Conservation (phyloP, 1,284 basidiomycete genomes). For the Thecaphora frezii region DNA sequence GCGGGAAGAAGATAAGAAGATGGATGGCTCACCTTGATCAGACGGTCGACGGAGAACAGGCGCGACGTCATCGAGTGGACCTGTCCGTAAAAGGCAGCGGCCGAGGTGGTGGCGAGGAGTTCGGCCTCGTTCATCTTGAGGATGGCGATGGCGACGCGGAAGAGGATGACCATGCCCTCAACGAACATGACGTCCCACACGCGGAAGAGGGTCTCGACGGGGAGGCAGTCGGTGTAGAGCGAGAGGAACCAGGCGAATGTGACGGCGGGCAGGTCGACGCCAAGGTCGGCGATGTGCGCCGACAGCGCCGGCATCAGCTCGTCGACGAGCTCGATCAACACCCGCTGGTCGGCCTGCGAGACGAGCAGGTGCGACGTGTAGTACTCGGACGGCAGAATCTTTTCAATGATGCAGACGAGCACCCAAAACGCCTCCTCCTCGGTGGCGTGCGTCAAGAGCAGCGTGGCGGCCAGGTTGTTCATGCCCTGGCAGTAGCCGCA, state of each 20-base stretch:
- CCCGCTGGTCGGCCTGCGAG: slow-evolving; percentile 88
- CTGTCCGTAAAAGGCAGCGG: slow-evolving; percentile 81
- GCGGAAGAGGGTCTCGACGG: slow-evolving; percentile 69
- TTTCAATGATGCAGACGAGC: slow-evolving; percentile 73
- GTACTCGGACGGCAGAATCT: slow-evolving; percentile 61
- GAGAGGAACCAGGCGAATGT: slow-evolving; percentile 98
- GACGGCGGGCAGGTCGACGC: slow-evolving; percentile 87
- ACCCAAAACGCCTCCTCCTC: slow-evolving; percentile 98
- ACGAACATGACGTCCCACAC: slow-evolving; percentile 86
- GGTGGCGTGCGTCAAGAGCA: slow-evolving; percentile 86
- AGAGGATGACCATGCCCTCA: slow-evolving; percentile 82
- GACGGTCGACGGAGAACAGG: slow-evolving; percentile 86
- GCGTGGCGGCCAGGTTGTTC: slow-evolving; percentile 90
- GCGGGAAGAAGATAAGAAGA: no score
- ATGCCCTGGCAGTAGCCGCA: slow-evolving; percentile 67
- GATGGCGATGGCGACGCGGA: slow-evolving; percentile 83
- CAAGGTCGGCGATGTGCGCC: slow-evolving; percentile 74
- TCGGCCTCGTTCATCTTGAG: slow-evolving; percentile 80
- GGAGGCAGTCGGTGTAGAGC: slow-evolving; percentile 91
- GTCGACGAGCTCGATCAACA: slow-evolving; percentile 82
- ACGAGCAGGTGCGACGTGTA: slow-evolving; percentile 64
- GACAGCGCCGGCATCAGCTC: slow-evolving; percentile 76
- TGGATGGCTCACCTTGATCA: slow-evolving; percentile 67
- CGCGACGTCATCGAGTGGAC: slow-evolving; percentile 82
- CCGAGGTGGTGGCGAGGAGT: slow-evolving; percentile 76